A percentile compares a stretch with the other conserved stretches of the same genome.
Evolutionary conservation across 495 filamentous ascomycete species (phyloP).

Genomic region (Bombardia bombarda): DNA sequence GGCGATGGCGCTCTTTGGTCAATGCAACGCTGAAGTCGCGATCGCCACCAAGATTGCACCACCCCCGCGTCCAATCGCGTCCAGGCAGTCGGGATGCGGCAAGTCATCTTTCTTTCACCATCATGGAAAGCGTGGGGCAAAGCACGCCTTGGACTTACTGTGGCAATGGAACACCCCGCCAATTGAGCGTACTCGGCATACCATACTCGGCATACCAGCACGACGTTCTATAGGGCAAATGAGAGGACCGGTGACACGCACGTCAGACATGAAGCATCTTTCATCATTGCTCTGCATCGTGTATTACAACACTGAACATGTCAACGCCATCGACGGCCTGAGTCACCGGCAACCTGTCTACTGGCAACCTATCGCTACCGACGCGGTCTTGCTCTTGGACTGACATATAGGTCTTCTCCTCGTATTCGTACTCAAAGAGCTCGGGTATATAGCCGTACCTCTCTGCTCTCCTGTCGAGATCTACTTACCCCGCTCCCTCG

Average conservation of each 20-base stretch:
- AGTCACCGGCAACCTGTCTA: neutral
- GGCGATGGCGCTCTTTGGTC: too few relatives aligned
- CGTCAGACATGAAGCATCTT: conserved; percentile 14
- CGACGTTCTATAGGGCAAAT: neutral
- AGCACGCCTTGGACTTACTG: neutral
- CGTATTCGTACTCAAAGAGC: neutral
- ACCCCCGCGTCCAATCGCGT: neutral
- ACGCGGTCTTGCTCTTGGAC: too few relatives aligned
- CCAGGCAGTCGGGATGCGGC: neutral
- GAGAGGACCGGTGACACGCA: conserved; percentile 8
- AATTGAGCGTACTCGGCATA: neutral
- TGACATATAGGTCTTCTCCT: too few relatives aligned
- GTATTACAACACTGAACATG: neutral
- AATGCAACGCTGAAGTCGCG: too few relatives aligned
- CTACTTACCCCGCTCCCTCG: neutral
- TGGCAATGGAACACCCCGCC: neutral
- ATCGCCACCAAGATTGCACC: conserved; percentile 4
- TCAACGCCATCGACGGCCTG: neutral
- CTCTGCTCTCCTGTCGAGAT: neutral
- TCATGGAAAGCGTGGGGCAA: conserved; percentile 2
- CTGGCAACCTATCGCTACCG: too few relatives aligned
- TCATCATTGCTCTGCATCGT: conserved; percentile 10
- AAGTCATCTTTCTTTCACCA: neutral
- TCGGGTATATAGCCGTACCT: neutral
- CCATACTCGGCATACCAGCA: neutral